phyloP scores from a whole-genome alignment of 345 rosid species.

The Melaleuca alternifolia region DNA sequence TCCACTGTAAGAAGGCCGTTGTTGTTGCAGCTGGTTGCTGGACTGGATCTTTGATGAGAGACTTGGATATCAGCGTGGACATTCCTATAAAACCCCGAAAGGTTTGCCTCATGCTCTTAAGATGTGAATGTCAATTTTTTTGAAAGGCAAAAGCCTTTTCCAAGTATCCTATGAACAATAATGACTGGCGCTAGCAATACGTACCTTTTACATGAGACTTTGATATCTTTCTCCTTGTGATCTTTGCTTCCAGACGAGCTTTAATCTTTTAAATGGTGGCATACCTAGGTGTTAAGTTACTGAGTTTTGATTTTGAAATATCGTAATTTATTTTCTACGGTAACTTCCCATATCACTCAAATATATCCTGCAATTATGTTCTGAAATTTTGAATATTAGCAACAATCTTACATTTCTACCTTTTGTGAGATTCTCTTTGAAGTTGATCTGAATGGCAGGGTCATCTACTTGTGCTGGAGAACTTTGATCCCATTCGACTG shows the following conservation, averaged over 20 bases:
- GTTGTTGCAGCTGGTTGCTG: conserved; percentile 85
- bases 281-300: background rate
- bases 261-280: background rate
- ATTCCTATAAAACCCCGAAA: conserved; percentile 84
- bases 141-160: background rate
- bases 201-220: background rate
- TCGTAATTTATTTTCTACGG: background rate
- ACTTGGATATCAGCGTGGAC: conserved; percentile 25
- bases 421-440: background rate
- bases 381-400: background rate
- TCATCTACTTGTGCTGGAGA: conserved; percentile 73
- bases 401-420: background rate
- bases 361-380: background rate
- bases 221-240: background rate
- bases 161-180: background rate
- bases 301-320: background rate
- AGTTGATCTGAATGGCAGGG: conserved; percentile 41
- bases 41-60: conserved; percentile 69
- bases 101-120: conserved; percentile 24
- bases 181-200: background rate
- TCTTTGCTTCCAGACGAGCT: background rate
- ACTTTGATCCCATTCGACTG: conserved; percentile 43
- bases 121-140: background rate
- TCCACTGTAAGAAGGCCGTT: conserved; percentile 60
- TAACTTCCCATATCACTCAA: background rate